phyloP scores from a whole-genome alignment of 2,329 filamentous ascomycete species.

The Aspergillus melleus region DNA sequence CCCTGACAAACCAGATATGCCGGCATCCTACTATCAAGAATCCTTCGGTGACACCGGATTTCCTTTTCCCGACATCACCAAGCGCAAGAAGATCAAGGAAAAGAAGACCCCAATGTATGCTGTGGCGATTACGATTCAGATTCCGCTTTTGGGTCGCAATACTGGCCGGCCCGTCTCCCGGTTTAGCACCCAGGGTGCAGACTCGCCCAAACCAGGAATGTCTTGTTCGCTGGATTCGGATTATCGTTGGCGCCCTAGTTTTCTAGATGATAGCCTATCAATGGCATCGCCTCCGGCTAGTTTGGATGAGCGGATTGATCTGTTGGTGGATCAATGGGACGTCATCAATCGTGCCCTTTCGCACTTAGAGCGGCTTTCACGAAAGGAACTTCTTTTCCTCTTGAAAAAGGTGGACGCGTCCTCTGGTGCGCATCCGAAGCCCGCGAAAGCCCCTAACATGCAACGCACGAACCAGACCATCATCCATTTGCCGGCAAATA shows the following conservation, averaged over 20 bases:
- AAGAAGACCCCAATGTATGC: slow-evolving; percentile 61
- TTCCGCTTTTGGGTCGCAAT: slow-evolving; percentile 45
- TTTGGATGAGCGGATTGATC: slow-evolving; percentile 55
- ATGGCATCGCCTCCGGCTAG: slow-evolving; percentile 49
- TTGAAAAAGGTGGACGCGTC: slow-evolving; percentile 50
- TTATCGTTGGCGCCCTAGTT: slow-evolving; percentile 36
- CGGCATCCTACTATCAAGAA: slow-evolving; percentile 33
- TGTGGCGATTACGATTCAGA: slow-evolving; percentile 57
- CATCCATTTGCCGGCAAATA: slow-evolving; percentile 52
- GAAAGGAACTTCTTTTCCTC: slow-evolving; percentile 52
- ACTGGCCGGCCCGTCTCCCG: slow-evolving; percentile 36
- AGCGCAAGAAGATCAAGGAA: slow-evolving; percentile 50
- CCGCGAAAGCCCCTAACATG: slow-evolving; percentile 48
- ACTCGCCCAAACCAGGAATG: slow-evolving; percentile 34
- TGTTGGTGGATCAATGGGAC: slow-evolving; percentile 60
- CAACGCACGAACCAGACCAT: slow-evolving; percentile 50
- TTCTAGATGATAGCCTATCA: slow-evolving; percentile 44
- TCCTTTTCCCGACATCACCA: slow-evolving; percentile 40
- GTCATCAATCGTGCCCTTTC: slow-evolving; percentile 58
- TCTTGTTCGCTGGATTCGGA: slow-evolving; percentile 46
- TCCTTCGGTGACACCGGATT: slow-evolving; percentile 36
- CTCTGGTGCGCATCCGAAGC: slow-evolving; percentile 43
- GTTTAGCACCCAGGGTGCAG: slow-evolving; percentile 33
- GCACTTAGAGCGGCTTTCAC: slow-evolving; percentile 53
- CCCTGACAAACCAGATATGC: slow-evolving; percentile 34